phyloP scores from a whole-genome alignment of 202 grass and related monocot genomes.

The Hordeum pubiflorum region DNA sequence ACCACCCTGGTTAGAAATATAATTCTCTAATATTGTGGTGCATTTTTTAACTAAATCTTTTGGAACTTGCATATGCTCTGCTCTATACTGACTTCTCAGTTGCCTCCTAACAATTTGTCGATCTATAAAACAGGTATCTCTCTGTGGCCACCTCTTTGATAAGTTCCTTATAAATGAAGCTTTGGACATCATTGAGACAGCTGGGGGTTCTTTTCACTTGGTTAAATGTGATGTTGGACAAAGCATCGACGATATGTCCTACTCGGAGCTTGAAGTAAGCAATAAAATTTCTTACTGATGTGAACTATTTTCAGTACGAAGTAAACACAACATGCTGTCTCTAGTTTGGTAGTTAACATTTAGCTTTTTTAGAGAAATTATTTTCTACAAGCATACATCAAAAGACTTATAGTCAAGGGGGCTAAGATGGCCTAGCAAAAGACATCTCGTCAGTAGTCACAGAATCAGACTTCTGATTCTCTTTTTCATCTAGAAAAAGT shows the following conservation, averaged over 20 bases:
- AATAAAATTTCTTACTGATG: conserved; percentile 14
- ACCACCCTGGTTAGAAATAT: conserved; percentile 56
- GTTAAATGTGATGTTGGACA: conserved; percentile 81
- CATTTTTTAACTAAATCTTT: conserved; percentile 8
- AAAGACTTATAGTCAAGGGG: background rate
- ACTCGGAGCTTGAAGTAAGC: conserved; percentile 92
- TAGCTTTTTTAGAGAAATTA: background rate
- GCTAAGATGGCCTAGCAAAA: background rate
- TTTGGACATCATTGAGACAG: conserved; percentile 88
- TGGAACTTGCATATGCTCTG: background rate
- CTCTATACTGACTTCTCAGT: background rate
- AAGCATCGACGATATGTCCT: conserved; percentile 71
- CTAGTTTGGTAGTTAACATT: background rate
- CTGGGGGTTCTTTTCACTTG: conserved; percentile 70
- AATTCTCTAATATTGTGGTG: conserved; percentile 4
- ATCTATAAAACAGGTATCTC: conserved; percentile 62
- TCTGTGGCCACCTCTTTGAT: conserved; percentile 95
- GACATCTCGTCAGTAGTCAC: background rate
- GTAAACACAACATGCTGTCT: background rate
- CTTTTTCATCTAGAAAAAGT: background rate
- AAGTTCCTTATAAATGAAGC: conserved; percentile 96
- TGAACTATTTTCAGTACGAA: background rate
- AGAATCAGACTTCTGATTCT: background rate
- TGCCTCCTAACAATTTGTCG: conserved; percentile 9
- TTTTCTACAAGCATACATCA: background rate